Evolutionary conservation across 2,329 filamentous ascomycete genomes (phyloP), one percentile per base, ranked within the genome.

Genomic region (Balansia obtecta): DNA sequence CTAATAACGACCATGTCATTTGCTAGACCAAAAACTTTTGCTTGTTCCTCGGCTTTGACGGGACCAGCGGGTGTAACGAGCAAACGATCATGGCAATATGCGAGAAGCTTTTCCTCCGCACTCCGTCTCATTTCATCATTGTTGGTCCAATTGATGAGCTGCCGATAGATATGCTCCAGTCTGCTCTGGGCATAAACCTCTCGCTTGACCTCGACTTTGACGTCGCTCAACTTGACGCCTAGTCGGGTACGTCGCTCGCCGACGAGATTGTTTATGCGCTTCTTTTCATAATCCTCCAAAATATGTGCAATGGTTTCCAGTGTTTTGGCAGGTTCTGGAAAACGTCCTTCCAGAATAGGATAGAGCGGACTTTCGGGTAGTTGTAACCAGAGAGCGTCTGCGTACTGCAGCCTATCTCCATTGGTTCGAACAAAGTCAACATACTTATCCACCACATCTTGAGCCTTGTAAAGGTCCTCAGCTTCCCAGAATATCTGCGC

Each of bases 1-100:
- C 91, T 90, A 63, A 98, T 93, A 53, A 95, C 86, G 53, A 98
- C 91, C 86, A 98, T 95, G 54, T 91, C 93, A 55, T 83, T 81
- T 0, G 91, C 89, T 48, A 93, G 71, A 53, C 85, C 83, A 59
- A 85, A 68, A 0, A 95, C 84, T 55, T 85, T 82, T 37, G 80
- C 71, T 27, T 86, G 78, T 64, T 94, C 89, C 16, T 72, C 67
- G 1, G 69, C 62, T 66, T 97, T 97, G 52, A 82, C 71, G 3
- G 70, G 64, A 3, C 83, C 80, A 1, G 74, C 53, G 2, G 83
- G 79, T 15, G 88, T 73, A 30, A 86, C 82, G 9, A 85, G 66
- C 1, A 98, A 75, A 5, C 80, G 77, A 51, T 96, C 89, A 57
- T 90, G 85, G 53, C 84, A 87, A 61, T 90, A 80, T 54, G 85